Conservation (phyloP, 352 stramenopile genomes). For the Bremia lactucae region DNA sequence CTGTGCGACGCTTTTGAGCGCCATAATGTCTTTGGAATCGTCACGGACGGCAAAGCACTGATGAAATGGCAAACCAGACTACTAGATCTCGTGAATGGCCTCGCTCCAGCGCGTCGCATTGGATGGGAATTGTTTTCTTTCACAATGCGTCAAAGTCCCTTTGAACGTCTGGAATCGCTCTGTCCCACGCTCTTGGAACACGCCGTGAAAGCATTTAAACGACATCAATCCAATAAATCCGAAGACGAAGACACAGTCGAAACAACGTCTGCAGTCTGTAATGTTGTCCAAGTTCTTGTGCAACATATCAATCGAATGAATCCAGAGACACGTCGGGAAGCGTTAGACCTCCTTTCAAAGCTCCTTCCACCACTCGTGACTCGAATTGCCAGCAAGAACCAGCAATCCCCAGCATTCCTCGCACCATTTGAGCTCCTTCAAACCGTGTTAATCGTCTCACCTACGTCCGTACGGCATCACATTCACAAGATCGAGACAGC, state of each 20-base stretch:
- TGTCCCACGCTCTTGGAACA: slow-evolving; percentile 48
- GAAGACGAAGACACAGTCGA: slow-evolving; percentile 20
- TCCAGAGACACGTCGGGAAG: slow-evolving; percentile 44
- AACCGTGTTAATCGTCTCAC: slow-evolving; percentile 36
- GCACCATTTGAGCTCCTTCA: slow-evolving; percentile 33
- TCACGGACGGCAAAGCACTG: slow-evolving; percentile 63
- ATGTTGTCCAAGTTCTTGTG: slow-evolving; percentile 36
- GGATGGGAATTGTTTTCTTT: slow-evolving; percentile 54
- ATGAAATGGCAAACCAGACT: slow-evolving; percentile 61
- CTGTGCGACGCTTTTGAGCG: slow-evolving; percentile 35
- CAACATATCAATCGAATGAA: slow-evolving; percentile 39
- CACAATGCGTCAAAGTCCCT: slow-evolving; percentile 41
- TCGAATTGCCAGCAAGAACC: slow-evolving; percentile 18
- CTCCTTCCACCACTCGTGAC: slow-evolving; percentile 42
- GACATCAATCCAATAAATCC: slow-evolving; percentile 25
- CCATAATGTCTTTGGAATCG: slow-evolving; percentile 67
- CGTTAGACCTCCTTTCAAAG: slow-evolving; percentile 51
- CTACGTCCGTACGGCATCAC: slow-evolving; percentile 46
- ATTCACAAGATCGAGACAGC: slow-evolving; percentile 55
- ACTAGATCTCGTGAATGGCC: slow-evolving; percentile 39
- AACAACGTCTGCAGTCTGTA: slow-evolving; percentile 28
- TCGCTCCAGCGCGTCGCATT: slow-evolving; percentile 22
- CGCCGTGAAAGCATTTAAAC: slow-evolving; percentile 60
- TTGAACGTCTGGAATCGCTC: slow-evolving; percentile 48
- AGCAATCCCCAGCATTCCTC: slow-evolving; percentile 8